Conservation (phyloP, 176 grass and related monocot genomes). For the Urochloa ruziziensis region DNA sequence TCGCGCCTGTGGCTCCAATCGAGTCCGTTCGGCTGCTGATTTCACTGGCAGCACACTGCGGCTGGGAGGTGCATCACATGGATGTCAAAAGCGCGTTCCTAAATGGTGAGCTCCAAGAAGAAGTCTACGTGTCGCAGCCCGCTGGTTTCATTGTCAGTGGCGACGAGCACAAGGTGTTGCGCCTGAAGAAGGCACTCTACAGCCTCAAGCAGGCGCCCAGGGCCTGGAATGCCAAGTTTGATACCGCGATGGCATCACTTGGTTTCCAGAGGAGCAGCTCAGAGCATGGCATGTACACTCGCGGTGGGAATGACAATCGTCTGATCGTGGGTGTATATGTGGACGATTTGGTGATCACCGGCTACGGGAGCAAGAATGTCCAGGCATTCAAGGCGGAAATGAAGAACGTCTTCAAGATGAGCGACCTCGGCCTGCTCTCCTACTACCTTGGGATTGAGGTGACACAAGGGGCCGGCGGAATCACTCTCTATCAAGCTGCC, state of each 20-base stretch:
- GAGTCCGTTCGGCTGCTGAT: neutral
- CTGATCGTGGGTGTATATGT: neutral
- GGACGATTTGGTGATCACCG: neutral
- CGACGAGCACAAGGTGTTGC: neutral
- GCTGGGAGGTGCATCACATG: neutral
- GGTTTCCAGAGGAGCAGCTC: neutral
- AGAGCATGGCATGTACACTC: neutral
- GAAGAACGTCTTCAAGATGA: no score
- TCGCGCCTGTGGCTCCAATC: neutral
- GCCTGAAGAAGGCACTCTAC: neutral
- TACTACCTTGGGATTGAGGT: neutral
- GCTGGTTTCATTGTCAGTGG: neutral
- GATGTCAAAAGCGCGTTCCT: neutral
- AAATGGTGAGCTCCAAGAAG: neutral
- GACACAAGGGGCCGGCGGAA: fast-evolving
- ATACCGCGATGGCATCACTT: neutral
- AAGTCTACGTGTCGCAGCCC: neutral
- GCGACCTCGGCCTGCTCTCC: neutral
- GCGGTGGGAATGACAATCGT: fast-evolving
- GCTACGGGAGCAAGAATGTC: neutral
- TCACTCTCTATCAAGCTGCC: neutral
- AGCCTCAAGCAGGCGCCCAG: neutral
- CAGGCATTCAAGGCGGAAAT: neutral
- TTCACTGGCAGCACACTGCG: fast-evolving
- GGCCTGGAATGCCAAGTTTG: neutral